These are phyloP conservation scores for Acacia confusa DNA, from an alignment of 306 rosid species.

Conservation along the genomic window DNA sequence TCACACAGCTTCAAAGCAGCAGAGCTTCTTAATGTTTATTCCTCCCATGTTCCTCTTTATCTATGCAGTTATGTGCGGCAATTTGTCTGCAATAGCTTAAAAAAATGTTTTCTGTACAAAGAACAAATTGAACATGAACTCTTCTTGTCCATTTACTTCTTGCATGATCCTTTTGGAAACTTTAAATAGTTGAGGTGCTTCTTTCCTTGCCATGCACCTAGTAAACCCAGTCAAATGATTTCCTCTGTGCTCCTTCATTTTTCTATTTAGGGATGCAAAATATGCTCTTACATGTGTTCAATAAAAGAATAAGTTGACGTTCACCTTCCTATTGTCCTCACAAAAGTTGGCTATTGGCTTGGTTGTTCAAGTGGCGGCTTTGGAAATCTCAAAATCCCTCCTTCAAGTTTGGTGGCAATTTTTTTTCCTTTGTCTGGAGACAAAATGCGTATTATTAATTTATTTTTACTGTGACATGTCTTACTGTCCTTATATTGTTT, in stretches of 20 bases:
- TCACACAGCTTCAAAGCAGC: neutral
- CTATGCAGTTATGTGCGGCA: neutral
- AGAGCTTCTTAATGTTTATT: neutral
- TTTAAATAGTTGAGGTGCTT: neutral
- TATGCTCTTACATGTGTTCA: neutral
- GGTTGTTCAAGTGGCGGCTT: neutral
- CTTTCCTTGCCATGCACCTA: neutral
- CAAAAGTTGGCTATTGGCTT: neutral
- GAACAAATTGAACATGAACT: neutral
- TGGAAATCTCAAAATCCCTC: neutral
- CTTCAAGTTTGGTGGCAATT: neutral
- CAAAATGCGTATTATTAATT: neutral
- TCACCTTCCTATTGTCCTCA: neutral
- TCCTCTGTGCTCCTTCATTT: neutral
- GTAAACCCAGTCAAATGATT: neutral
- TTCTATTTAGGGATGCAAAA: neutral
- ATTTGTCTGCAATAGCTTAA: neutral
- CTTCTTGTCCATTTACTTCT: neutral
- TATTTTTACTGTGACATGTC: neutral
- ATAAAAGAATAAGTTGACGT: neutral
- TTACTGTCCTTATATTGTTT: neutral
- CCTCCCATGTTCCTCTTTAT: neutral
- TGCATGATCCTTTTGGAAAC: neutral
- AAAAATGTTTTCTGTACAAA: neutral
- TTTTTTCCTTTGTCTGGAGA: neutral